Evolutionary conservation across 768 basidiomycete species (phyloP).

Genomic region (Suillus decipiens): DNA sequence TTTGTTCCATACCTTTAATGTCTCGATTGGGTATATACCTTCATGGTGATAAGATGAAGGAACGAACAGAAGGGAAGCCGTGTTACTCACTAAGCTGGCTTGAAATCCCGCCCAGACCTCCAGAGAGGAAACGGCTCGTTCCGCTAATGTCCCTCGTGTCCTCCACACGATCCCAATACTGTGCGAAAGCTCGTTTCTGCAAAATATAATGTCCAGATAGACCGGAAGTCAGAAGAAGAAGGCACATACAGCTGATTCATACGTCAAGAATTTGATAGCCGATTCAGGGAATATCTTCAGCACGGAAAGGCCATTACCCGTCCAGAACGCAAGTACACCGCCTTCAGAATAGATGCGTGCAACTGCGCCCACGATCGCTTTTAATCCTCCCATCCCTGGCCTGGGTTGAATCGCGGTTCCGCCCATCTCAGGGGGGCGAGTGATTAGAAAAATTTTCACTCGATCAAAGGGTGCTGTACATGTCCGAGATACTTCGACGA

Average conservation of each 20-base stretch:
- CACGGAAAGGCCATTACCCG: slow-evolving; percentile 93
- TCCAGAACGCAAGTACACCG: slow-evolving; percentile 92
- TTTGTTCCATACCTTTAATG: slow-evolving; percentile 67
- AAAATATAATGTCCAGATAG: slow-evolving; percentile 18
- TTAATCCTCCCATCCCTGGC: slow-evolving; percentile 53
- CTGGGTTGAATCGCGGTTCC: slow-evolving; percentile 48
- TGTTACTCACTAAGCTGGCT: slow-evolving; percentile 80
- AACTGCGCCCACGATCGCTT: slow-evolving; percentile 71
- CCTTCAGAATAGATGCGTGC: slow-evolving; percentile 86
- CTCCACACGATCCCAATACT: slow-evolving; percentile 88
- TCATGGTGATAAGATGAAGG: slow-evolving; percentile 20
- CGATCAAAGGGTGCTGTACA: slow-evolving; percentile 98
- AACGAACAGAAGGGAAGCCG: slow-evolving; percentile 9
- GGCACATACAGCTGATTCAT: slow-evolving; percentile 84
- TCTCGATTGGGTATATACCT: slow-evolving; percentile 98
- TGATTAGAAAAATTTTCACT: slow-evolving; percentile 95
- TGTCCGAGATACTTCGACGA: slow-evolving; percentile 80
- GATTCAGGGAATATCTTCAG: slow-evolving; percentile 97
- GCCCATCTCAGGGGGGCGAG: slow-evolving; percentile 74
- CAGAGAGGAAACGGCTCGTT: slow-evolving; percentile 89
- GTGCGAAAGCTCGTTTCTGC: slow-evolving; percentile 93
- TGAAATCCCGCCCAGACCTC: slow-evolving; percentile 93
- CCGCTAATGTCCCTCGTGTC: slow-evolving; percentile 90
- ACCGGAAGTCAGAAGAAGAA: slow-evolving; percentile 20
- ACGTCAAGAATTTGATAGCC: slow-evolving; percentile 96